phyloP scores from a whole-genome alignment of 257 asterid genomes.

The Orobanche coerulescens region DNA sequence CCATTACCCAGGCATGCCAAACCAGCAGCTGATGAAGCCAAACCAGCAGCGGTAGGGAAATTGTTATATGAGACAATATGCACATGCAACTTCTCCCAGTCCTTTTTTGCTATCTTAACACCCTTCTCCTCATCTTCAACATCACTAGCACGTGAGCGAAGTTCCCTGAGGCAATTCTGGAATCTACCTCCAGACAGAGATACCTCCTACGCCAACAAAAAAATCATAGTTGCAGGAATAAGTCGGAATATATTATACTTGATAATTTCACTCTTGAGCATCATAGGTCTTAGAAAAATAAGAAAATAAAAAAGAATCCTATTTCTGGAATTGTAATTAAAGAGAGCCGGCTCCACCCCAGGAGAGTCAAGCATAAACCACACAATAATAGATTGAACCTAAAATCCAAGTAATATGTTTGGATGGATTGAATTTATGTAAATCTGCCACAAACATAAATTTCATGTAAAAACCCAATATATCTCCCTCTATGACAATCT shows the following conservation, averaged over 20 bases:
- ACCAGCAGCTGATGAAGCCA: slow-evolving; percentile 99
- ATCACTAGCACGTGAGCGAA: slow-evolving; percentile 84
- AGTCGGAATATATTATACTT: slow-evolving; percentile 16
- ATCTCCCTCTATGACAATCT: too few species aligned
- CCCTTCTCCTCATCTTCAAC: slow-evolving; percentile 82
- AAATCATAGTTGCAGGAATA: slow-evolving; percentile 8
- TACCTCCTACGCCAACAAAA: slow-evolving; percentile 62
- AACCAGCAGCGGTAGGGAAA: slow-evolving; percentile 97
- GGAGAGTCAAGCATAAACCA: too few species aligned
- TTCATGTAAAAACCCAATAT: not conserved
- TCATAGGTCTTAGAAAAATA: not conserved
- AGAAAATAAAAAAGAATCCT: not conserved
- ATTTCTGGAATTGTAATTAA: not conserved
- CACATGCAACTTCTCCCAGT: slow-evolving; percentile 80
- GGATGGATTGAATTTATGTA: too few species aligned
- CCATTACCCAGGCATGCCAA: slow-evolving; percentile 87
- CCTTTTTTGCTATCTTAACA: slow-evolving; percentile 63
- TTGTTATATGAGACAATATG: slow-evolving; percentile 88
- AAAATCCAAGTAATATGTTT: too few species aligned
- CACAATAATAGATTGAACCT: too few species aligned
- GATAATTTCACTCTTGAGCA: slow-evolving; percentile 1
- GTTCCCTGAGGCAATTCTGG: slow-evolving; percentile 83
- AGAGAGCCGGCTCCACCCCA: too few species aligned
- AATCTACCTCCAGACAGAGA: slow-evolving; percentile 83
- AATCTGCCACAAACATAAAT: not conserved